A percentile compares a stretch with the other conserved stretches of the same genome.
phyloP scores from a whole-genome alignment of 768 basidiomycete genomes.

The Paxillus involutus region DNA sequence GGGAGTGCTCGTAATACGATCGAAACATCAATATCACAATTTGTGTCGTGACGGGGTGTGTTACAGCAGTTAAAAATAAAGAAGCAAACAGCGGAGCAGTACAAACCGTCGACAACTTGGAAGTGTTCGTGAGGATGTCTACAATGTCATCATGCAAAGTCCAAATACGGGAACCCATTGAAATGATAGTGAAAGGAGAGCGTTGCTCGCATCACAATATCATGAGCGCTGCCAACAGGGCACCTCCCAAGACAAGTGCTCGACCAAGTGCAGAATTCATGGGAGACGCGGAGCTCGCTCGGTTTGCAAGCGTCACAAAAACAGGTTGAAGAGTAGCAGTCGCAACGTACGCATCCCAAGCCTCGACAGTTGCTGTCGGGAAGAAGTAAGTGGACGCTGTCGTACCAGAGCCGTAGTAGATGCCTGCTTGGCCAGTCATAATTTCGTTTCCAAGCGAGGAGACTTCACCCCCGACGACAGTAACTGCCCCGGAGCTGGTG shows the following conservation, averaged over 20 bases:
- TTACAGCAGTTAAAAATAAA: neutral
- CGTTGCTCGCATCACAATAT: neutral
- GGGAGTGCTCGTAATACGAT: neutral
- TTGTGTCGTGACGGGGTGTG: neutral
- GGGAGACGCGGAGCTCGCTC: neutral
- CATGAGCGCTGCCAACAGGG: neutral
- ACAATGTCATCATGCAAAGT: neutral
- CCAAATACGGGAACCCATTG: neutral
- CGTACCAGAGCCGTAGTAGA: constrained; percentile 53
- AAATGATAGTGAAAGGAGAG: neutral
- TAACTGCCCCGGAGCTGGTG: constrained; percentile 15
- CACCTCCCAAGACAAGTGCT: neutral
- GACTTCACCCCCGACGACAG: constrained; percentile 53
- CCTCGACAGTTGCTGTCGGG: constrained; percentile 53
- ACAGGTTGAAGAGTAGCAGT: constrained; percentile 31
- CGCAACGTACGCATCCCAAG: constrained; percentile 52
- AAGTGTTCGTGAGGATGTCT: neutral
- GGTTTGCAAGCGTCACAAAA: neutral
- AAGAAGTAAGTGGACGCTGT: constrained; percentile 54
- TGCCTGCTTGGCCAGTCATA: constrained; percentile 54
- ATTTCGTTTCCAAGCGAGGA: constrained; percentile 42
- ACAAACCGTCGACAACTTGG: neutral
- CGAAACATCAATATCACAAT: no score
- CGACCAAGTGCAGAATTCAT: neutral
- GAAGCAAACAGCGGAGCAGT: neutral